phyloP scores from a whole-genome alignment of 176 grass and related monocot species.

The Coix lacrymajobi region DNA sequence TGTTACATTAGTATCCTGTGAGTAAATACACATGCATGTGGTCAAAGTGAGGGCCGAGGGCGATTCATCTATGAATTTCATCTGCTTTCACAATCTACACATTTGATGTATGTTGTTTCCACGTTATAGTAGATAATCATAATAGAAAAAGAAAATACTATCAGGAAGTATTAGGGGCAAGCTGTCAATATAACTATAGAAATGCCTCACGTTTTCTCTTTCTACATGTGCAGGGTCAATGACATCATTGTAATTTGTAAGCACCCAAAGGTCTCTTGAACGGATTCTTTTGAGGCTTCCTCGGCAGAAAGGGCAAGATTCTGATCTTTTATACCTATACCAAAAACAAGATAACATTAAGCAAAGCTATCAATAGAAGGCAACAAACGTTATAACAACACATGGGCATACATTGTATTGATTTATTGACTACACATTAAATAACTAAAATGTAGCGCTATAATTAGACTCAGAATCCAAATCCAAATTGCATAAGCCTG shows the following conservation, averaged over 20 bases:
- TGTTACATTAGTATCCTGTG: not conserved
- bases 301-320: constrained; percentile 62
- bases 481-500: not conserved
- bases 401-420: too few relatives aligned
- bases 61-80: constrained; percentile 9
- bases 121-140: constrained; percentile 47
- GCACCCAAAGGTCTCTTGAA: constrained; percentile 61
- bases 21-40: not conserved
- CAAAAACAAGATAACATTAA: not conserved
- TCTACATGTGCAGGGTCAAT: constrained; percentile 47
- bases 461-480: not conserved
- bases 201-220: constrained; percentile 48
- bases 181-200: constrained; percentile 56
- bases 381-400: not conserved
- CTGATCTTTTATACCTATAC: constrained; percentile 51
- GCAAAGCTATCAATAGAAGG: not conserved
- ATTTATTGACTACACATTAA: not conserved
- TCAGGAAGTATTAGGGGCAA: constrained; percentile 52
- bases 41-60: not conserved
- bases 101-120: not conserved
- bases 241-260: constrained; percentile 48
- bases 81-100: constrained; percentile 20
- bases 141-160: constrained; percentile 59
- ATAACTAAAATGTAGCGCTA: not conserved
- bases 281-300: constrained; percentile 59